Evolutionary conservation across 1,139 yeast species (phyloP), one percentile per base, ranked within the genome.

Genomic region (Eremothecium sinecaudum): DNA sequence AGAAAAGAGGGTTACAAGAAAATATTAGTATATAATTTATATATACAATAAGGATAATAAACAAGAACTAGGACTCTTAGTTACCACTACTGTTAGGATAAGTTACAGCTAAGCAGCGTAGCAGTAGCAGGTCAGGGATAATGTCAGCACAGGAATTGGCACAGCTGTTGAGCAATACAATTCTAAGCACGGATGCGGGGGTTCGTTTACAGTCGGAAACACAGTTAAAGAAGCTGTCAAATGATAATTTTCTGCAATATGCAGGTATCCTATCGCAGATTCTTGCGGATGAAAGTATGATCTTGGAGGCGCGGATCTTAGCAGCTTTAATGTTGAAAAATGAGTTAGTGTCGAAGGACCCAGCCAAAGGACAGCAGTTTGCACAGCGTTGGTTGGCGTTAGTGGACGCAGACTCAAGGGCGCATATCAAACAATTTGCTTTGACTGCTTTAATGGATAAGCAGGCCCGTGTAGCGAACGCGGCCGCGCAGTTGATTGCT

Each of bases 401-500:
- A 23, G 61, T 86, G 40, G 79, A 75, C 34, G 57, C 52, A 2
- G 67, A 62, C 4, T 65, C 73, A 30, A 81, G 77, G 57, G 51
- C 62, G 9, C 73, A 73, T 45, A 79, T 90, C 53, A 87, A 84
- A 63, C 67, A 68, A 32, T 65, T 71, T 25, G 73, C 94, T 0
- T 58, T 90, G 33, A 61, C 63, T 32, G 74, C 90, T 2, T 71
- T 90, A 39, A 59, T 76, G 38, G 69, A 82, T 14, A 56, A 65
- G n/a, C 78, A 79, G 50, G 79, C 75, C 41, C 72, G 86, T 49
- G 94, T 90, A 32, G 94, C 94, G 18, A 75, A 78, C 40, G 73
- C 94, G 15, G 79, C 92, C 19, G 95, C 98, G 14, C 97, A 90
- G 63, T 69, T 90, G 47, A 90, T 90, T 40, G 94, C 97, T 18